Percentiles rank a stretch among this genome's conserved stretches.
These are phyloP conservation scores for Tylopilus sp. DNA, from an alignment of 768 basidiomycete species.

Conservation along the genomic window DNA sequence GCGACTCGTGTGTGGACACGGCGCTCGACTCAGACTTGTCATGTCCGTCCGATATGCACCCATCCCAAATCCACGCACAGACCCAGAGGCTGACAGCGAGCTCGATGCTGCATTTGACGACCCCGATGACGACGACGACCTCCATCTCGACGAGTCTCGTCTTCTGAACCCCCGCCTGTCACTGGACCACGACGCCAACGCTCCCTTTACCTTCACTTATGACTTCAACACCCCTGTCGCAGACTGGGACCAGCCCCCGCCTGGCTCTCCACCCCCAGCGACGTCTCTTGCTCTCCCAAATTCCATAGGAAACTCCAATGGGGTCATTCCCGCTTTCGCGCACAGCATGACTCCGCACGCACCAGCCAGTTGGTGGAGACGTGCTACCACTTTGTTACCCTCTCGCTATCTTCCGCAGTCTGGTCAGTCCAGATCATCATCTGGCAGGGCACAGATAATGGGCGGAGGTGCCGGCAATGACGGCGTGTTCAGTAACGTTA, in stretches of 20 bases:
- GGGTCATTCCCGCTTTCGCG: slow-evolving; percentile 53
- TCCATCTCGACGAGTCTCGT: slow-evolving; percentile 39
- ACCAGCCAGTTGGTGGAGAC: slow-evolving; percentile 49
- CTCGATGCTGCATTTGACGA: slow-evolving; percentile 89
- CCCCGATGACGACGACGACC: slow-evolving; percentile 57
- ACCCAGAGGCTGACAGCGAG: slow-evolving; percentile 50
- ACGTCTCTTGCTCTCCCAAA: slow-evolving; percentile 67
- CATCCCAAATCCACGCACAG: slow-evolving; percentile 54
- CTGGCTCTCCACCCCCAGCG: slow-evolving; percentile 72
- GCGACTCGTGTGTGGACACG: neutral
- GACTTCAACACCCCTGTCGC: slow-evolving; percentile 67
- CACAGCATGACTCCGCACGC: slow-evolving; percentile 24
- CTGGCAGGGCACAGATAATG: slow-evolving; percentile 33
- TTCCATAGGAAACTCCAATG: slow-evolving; percentile 72
- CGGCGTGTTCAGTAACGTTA: slow-evolving; percentile 95
- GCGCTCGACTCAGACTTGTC: neutral
- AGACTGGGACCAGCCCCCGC: slow-evolving; percentile 81
- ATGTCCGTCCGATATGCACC: slow-evolving; percentile 67
- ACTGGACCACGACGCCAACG: neutral
- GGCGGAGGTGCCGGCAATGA: slow-evolving; percentile 76
- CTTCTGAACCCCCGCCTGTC: slow-evolving; percentile 45
- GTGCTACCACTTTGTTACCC: slow-evolving; percentile 57
- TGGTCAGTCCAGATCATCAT: slow-evolving; percentile 38
- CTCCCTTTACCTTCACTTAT: slow-evolving; percentile 51
- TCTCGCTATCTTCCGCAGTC: slow-evolving; percentile 44